These are phyloP conservation scores for Biscogniauxia sp. DNA, from an alignment of 2,329 filamentous ascomycete species.

Conservation along the genomic window DNA sequence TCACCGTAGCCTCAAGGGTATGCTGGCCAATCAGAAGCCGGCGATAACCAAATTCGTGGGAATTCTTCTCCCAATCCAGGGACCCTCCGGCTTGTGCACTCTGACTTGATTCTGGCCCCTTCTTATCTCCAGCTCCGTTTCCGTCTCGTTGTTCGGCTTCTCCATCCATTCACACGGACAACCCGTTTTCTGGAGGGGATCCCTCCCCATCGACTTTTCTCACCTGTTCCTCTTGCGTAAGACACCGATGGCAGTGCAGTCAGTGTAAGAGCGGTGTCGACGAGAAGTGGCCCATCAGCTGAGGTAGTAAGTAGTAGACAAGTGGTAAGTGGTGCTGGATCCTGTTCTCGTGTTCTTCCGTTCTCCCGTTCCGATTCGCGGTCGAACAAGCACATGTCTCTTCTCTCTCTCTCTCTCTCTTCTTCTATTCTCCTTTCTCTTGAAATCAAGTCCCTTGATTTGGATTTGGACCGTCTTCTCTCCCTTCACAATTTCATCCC, in stretches of 20 bases:
- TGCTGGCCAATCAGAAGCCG: constrained; percentile 11
- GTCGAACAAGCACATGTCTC: too few species aligned
- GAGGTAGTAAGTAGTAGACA: constrained; percentile 12
- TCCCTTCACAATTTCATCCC: constrained; percentile 14
- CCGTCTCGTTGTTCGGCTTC: not conserved
- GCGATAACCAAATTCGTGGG: constrained; percentile 12
- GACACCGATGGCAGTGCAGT: not conserved
- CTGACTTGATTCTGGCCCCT: not conserved
- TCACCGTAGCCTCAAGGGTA: constrained; percentile 13
- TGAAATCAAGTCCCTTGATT: not conserved
- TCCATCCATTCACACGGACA: not conserved
- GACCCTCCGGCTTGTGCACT: constrained; percentile 8
- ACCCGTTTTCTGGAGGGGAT: too few species aligned
- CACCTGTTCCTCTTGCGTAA: too few species aligned
- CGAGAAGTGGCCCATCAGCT: constrained; percentile 1
- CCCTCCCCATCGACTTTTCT: not conserved
- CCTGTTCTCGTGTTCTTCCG: constrained; percentile 9
- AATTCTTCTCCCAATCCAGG: constrained; percentile 15
- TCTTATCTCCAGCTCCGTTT: constrained; percentile 5
- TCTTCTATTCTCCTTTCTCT: not conserved
- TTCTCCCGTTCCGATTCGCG: too few species aligned
- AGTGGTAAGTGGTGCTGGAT: not conserved
- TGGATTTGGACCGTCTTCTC: not conserved
- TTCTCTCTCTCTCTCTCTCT: constrained; percentile 1
- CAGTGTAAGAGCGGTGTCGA: not conserved